Percentiles rank a stretch among this genome's conserved stretches.
Evolutionary conservation across 257 asterid species (phyloP).

Genomic region (Forsythia suspensa): DNA sequence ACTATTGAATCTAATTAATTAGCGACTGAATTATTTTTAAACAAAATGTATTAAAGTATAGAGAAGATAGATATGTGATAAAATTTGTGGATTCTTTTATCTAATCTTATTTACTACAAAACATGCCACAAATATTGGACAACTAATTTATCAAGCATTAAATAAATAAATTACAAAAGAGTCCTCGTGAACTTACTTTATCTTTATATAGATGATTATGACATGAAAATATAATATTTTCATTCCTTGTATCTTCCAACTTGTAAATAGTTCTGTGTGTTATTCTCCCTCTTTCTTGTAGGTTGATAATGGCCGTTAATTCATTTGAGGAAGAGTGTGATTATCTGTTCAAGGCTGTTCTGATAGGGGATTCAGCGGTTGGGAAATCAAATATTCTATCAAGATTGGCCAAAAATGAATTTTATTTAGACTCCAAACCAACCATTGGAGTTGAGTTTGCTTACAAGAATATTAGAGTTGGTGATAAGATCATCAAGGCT

Average conservation of each 20-base stretch:
- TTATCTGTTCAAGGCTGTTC: conserved; percentile 77
- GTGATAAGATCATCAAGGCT: conserved; percentile 79
- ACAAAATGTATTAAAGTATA: too few species aligned
- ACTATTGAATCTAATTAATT: too few species aligned
- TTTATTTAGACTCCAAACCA: conserved; percentile 75
- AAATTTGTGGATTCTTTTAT: not conserved
- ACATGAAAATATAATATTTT: conserved; percentile 6
- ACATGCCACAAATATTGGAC: not conserved
- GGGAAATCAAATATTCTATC: conserved; percentile 79
- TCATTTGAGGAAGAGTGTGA: conserved; percentile 86
- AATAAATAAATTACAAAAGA: conserved; percentile 6
- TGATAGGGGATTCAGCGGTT: conserved; percentile 84
- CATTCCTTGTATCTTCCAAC: not conserved
- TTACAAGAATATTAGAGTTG: conserved; percentile 62
- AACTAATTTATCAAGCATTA: not conserved
- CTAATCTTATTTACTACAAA: not conserved
- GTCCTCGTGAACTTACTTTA: conserved; percentile 33
- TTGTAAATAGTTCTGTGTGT: not conserved
- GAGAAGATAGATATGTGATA: not conserved
- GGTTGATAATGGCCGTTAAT: conserved; percentile 35
- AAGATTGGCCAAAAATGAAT: conserved; percentile 66
- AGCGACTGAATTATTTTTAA: too few species aligned
- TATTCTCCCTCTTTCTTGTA: not conserved
- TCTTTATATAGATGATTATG: conserved; percentile 27
- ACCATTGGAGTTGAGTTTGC: conserved; percentile 92